These are phyloP conservation scores for Syzygium oleosum DNA, from an alignment of 345 rosid genomes.

Conservation along the genomic window DNA sequence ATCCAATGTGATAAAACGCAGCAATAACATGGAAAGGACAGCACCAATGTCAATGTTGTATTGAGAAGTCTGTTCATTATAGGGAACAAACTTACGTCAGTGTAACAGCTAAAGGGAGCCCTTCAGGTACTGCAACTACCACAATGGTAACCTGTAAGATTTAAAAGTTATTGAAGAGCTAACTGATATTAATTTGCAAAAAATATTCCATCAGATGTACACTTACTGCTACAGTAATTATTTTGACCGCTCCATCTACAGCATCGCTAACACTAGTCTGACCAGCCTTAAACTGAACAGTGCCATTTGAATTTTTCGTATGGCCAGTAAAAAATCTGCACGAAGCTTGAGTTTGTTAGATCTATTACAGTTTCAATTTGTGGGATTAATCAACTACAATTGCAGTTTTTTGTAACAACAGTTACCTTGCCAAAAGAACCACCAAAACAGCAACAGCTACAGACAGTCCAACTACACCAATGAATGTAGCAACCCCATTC, in stretches of 20 bases:
- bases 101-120: conserved; percentile 98
- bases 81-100: conserved; percentile 54
- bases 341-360: background rate
- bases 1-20: background rate
- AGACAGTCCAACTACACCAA: conserved; percentile 85
- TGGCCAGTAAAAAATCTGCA: conserved; percentile 82
- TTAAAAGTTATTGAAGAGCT: background rate
- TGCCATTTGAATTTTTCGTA: conserved; percentile 38
- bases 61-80: background rate
- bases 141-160: conserved; percentile 87
- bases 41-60: background rate
- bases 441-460: conserved; percentile 78
- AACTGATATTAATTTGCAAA: background rate
- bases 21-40: background rate
- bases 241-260: conserved; percentile 64
- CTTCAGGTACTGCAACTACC: conserved; percentile 99
- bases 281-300: conserved; percentile 48
- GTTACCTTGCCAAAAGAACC: conserved; percentile 79
- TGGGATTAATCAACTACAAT: background rate
- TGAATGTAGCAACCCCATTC: conserved; percentile 97
- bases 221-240: conserved; percentile 86
- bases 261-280: conserved; percentile 47
- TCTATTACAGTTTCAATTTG: background rate
- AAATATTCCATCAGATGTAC: background rate
- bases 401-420: background rate